These are phyloP conservation scores for Nakazawaea populi DNA, from an alignment of 805 yeast genomes.

Conservation along the genomic window DNA sequence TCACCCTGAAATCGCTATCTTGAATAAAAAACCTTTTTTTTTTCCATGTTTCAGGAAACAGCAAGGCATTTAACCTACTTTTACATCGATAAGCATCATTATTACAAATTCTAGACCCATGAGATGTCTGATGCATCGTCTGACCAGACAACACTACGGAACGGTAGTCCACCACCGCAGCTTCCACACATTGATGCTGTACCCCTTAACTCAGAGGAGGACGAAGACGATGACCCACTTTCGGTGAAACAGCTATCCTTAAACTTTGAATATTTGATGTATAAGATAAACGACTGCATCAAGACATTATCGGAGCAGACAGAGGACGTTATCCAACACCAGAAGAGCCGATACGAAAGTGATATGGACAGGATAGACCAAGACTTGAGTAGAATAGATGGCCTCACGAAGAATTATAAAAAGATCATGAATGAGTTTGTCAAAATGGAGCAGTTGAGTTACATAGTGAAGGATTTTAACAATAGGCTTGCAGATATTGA, in stretches of 20 bases:
- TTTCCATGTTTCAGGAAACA: too few relatives aligned
- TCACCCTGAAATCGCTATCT: not conserved
- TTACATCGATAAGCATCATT: too few relatives aligned
- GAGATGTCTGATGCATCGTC: conserved; percentile 1
- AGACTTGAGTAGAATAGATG: conserved; percentile 15
- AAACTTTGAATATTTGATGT: conserved; percentile 59
- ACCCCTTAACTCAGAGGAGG: not conserved
- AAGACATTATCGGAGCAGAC: conserved; percentile 28
- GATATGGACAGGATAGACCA: conserved; percentile 17
- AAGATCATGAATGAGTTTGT: conserved; percentile 23
- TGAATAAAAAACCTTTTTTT: too few relatives aligned
- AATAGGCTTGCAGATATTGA: conserved; percentile 19
- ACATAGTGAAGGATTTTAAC: conserved; percentile 24
- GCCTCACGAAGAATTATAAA: conserved; percentile 19
- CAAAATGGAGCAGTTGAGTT: conserved; percentile 25
- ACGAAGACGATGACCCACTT: conserved; percentile 50
- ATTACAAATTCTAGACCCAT: too few relatives aligned
- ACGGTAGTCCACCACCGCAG: not conserved
- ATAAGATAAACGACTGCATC: conserved; percentile 53
- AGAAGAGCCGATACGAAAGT: conserved; percentile 17
- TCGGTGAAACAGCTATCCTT: conserved; percentile 54
- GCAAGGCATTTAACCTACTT: too few relatives aligned
- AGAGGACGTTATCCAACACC: conserved; percentile 18
- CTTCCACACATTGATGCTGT: not conserved
- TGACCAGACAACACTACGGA: not conserved